These are phyloP conservation scores for Euphorbia corollata DNA, from an alignment of 441 rosid genomes.

Conservation along the genomic window DNA sequence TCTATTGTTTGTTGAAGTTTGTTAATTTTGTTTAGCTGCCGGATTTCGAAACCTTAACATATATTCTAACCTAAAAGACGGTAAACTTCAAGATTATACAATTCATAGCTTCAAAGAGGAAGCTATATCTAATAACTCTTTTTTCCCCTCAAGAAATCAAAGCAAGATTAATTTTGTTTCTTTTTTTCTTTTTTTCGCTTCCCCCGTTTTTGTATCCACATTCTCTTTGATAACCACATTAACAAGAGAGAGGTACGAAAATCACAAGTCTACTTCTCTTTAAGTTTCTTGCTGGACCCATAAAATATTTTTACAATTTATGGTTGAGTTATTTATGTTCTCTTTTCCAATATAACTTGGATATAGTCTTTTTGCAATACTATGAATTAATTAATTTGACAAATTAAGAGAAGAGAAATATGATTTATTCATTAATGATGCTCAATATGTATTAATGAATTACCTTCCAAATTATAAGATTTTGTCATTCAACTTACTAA, in stretches of 20 bases:
- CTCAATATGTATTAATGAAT: slow-evolving; percentile 6
- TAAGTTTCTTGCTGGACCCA: no score
- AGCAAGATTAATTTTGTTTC: background rate
- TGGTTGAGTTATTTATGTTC: background rate
- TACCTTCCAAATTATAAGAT: slow-evolving; percentile 8
- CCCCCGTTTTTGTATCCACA: background rate
- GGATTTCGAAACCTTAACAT: background rate
- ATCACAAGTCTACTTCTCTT: no score
- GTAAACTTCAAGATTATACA: background rate
- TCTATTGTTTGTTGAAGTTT: no score
- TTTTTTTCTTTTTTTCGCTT: background rate
- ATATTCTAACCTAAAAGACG: background rate
- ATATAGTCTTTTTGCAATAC: background rate
- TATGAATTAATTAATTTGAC: background rate
- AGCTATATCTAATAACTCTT: background rate
- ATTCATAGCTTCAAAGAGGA: slow-evolving; percentile 3
- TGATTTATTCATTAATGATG: background rate
- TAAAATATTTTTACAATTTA: no score
- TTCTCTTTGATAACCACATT: background rate
- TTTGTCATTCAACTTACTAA: background rate
- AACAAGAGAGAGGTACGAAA: no score
- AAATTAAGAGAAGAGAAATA: background rate
- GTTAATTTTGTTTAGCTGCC: no score
- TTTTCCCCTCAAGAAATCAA: slow-evolving; percentile 3
- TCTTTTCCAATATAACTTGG: background rate